phyloP scores from a whole-genome alignment of 208 protist genomes.

The Trypanosoma avium region DNA sequence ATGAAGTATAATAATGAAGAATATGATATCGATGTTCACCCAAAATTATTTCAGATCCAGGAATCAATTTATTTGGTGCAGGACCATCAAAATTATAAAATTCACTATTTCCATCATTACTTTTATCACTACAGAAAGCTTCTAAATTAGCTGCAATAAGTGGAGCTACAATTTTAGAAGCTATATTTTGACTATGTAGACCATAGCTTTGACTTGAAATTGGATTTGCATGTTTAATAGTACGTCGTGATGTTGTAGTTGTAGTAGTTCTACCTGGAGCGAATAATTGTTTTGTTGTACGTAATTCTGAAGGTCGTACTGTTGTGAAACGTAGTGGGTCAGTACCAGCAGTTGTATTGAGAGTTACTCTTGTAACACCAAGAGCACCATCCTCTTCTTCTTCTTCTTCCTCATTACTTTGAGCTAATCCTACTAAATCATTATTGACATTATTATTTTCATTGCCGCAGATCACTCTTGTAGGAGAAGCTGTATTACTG shows the following conservation, averaged over 20 bases:
- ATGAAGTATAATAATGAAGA: constrained; percentile 51
- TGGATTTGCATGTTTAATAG: constrained; percentile 41
- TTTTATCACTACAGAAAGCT: constrained; percentile 2
- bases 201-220: constrained; percentile 69
- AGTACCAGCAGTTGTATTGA: not conserved
- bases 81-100: constrained; percentile 17
- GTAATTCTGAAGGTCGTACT: constrained; percentile 53
- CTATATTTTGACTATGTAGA: constrained; percentile 34
- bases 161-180: constrained; percentile 36
- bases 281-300: constrained; percentile 80
- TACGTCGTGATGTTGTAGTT: constrained; percentile 31
- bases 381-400: not conserved
- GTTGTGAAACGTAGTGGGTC: constrained; percentile 46
- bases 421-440: too few relatives aligned
- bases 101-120: too few relatives aligned
- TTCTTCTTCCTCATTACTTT: constrained; percentile 1
- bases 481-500: constrained; percentile 29
- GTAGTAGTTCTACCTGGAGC: constrained; percentile 25
- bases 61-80: constrained; percentile 46
- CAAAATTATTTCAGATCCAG: constrained; percentile 40
- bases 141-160: constrained; percentile 55
- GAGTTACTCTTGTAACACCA: not conserved
- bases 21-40: constrained; percentile 42
- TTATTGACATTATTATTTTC: not conserved
- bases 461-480: not conserved